phyloP scores from a whole-genome alignment of 495 filamentous ascomycete species.

The Immersiella caudata region DNA sequence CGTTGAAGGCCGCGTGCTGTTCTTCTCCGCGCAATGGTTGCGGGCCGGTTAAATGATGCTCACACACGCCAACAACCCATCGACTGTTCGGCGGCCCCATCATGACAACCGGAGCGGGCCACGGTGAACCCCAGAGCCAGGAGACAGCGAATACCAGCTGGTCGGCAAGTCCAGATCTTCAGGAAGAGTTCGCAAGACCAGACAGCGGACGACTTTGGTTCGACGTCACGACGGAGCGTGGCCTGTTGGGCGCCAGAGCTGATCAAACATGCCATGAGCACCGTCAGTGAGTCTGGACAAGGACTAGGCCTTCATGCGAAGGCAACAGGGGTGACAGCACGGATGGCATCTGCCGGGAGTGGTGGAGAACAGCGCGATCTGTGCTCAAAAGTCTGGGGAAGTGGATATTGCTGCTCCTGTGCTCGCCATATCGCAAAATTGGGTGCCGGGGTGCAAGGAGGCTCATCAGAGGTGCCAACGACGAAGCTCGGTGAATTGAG shows the following conservation, averaged over 20 bases:
- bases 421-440: background rate
- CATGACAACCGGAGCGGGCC: constrained; percentile 2
- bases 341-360: constrained; percentile 1
- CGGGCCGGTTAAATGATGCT: constrained; percentile 19
- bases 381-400: constrained; percentile 25
- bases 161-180: constrained; percentile 25
- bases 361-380: constrained; percentile 15
- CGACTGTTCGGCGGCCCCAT: constrained; percentile 2
- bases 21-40: background rate
- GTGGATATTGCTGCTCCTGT: background rate
- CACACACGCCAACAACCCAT: constrained; percentile 13
- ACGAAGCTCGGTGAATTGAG: background rate
- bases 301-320: constrained; percentile 26
- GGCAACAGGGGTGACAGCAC: constrained; percentile 5
- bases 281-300: constrained; percentile 21
- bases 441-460: background rate
- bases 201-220: constrained; percentile 14
- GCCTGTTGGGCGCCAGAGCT: constrained; percentile 21
- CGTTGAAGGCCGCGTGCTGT: constrained; percentile 2
- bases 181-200: constrained; percentile 11
- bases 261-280: constrained; percentile 32
- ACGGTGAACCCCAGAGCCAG: background rate
- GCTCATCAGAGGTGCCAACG: background rate
- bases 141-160: background rate
- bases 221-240: constrained; percentile 15